Percentiles rank a stretch among this genome's conserved stretches.
phyloP scores from a whole-genome alignment of 2,329 filamentous ascomycete genomes.

The Neofusicoccum parvum region DNA sequence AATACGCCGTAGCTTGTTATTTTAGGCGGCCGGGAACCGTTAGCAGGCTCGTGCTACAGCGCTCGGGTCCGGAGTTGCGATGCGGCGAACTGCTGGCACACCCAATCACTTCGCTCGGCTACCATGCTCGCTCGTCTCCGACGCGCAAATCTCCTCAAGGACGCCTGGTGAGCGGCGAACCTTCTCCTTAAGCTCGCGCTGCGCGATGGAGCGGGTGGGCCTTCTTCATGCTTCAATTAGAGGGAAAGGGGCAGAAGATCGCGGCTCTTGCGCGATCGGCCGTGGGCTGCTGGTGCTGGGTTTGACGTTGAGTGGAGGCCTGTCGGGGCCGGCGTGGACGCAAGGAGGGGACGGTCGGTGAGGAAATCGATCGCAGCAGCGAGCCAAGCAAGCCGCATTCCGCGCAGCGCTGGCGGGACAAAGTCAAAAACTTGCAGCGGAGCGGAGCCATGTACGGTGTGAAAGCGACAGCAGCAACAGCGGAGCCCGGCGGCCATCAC shows the following conservation, averaged over 20 bases:
- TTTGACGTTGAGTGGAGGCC: constrained; percentile 12
- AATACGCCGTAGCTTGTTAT: constrained; percentile 19
- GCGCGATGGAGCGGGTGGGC: constrained; percentile 17
- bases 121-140: neutral
- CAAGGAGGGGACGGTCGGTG: constrained; percentile 13
- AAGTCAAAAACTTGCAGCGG: neutral
- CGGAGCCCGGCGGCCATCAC: neutral
- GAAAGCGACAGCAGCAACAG: neutral
- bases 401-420: neutral
- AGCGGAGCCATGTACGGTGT: constrained; percentile 15
- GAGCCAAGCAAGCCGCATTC: constrained; percentile 5
- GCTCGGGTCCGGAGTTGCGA: constrained; percentile 3
- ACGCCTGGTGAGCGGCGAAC: constrained; percentile 4
- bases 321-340: neutral
- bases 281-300: neutral
- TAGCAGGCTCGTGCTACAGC: constrained; percentile 19
- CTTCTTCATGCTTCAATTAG: constrained; percentile 6
- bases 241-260: constrained; percentile 11
- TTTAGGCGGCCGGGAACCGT: constrained; percentile 19
- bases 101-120: neutral
- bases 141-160: constrained; percentile 17
- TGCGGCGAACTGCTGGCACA: constrained; percentile 8
- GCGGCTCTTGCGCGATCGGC: constrained; percentile 12
- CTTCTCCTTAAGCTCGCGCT: constrained; percentile 16
- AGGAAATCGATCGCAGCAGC: constrained; percentile 7